phyloP scores from a whole-genome alignment of 139 green algal species.

The Auxenochlorella pyrenoidosa region DNA sequence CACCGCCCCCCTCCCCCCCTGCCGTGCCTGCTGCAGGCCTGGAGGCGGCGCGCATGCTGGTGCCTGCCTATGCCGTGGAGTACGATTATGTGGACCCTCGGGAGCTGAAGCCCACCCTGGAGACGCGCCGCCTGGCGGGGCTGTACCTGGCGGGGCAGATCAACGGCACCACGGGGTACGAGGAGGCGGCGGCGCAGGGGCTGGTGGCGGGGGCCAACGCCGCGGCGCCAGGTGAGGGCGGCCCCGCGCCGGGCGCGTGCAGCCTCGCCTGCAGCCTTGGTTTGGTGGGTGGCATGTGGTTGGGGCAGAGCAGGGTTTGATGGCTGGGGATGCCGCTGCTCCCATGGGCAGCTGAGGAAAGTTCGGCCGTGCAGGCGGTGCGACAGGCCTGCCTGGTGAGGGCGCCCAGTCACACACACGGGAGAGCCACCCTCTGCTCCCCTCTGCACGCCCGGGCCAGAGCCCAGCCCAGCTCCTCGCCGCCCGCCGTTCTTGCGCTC shows the following conservation, averaged over 20 bases:
- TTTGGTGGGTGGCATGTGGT: too few relatives aligned
- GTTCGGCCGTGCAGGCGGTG: too few relatives aligned
- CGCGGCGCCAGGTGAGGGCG: conserved; percentile 39
- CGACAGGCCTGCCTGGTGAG: neutral
- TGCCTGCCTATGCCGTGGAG: conserved; percentile 65
- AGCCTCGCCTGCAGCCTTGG: neutral
- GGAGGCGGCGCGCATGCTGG: conserved; percentile 53
- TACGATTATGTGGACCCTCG: conserved; percentile 75
- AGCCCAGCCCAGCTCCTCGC: too few relatives aligned
- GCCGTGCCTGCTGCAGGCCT: conserved; percentile 29
- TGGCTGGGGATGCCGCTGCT: neutral
- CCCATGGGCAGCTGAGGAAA: too few relatives aligned
- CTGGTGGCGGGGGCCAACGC: conserved; percentile 70
- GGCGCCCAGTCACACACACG: neutral
- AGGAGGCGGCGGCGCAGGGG: conserved; percentile 72
- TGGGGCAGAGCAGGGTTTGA: neutral
- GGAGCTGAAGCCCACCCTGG: conserved; percentile 58
- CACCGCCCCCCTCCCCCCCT: neutral
- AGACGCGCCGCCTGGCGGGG: conserved; percentile 53
- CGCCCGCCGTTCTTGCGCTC: too few relatives aligned
- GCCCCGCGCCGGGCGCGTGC: neutral
- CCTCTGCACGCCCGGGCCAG: too few relatives aligned
- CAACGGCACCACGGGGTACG: conserved; percentile 74
- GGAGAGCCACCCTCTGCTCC: too few relatives aligned
- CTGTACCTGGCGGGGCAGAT: conserved; percentile 76